These are phyloP conservation scores for Blastobotrys peoriensis DNA, from an alignment of 805 yeast genomes.

Conservation along the genomic window DNA sequence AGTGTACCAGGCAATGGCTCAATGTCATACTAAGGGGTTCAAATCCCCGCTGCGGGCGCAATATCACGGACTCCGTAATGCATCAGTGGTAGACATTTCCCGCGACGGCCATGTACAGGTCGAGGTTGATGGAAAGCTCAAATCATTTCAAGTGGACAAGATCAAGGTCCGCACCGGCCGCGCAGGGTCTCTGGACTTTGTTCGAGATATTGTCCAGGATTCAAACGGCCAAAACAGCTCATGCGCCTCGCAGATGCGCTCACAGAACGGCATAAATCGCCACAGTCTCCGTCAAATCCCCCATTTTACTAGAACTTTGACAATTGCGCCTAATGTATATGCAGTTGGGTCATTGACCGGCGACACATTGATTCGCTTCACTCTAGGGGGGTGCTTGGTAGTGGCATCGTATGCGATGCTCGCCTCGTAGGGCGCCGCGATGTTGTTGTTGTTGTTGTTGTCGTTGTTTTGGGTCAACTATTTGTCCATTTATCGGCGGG, in stretches of 20 bases:
- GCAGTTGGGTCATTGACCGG: slow-evolving; percentile 29
- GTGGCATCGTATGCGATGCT: slow-evolving; percentile 21
- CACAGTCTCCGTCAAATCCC: background rate
- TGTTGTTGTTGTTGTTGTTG: no score
- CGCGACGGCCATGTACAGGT: slow-evolving; percentile 16
- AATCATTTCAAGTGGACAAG: slow-evolving; percentile 10
- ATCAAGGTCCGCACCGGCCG: slow-evolving; percentile 27
- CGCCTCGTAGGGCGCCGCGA: no score
- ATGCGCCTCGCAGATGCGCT: slow-evolving; percentile 11
- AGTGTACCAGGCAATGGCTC: slow-evolving; percentile 24
- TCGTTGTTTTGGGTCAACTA: no score
- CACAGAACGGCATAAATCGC: background rate
- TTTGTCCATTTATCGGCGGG: slow-evolving; percentile 57
- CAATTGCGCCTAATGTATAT: slow-evolving; percentile 18
- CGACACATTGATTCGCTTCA: slow-evolving; percentile 28
- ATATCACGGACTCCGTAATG: slow-evolving; percentile 22
- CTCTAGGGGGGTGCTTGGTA: slow-evolving; percentile 24
- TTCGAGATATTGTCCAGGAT: slow-evolving; percentile 14
- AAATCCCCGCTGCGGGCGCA: slow-evolving; percentile 1
- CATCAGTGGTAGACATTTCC: slow-evolving; percentile 9
- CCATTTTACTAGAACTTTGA: no score
- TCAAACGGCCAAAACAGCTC: background rate
- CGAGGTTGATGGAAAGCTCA: slow-evolving; percentile 11
- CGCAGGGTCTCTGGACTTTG: slow-evolving; percentile 25
- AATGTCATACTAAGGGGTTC: slow-evolving; percentile 6